Base-by-base conservation (phyloP, 2,329 filamentous ascomycete genomes). In the Chaetothyriales sp. region DNA sequence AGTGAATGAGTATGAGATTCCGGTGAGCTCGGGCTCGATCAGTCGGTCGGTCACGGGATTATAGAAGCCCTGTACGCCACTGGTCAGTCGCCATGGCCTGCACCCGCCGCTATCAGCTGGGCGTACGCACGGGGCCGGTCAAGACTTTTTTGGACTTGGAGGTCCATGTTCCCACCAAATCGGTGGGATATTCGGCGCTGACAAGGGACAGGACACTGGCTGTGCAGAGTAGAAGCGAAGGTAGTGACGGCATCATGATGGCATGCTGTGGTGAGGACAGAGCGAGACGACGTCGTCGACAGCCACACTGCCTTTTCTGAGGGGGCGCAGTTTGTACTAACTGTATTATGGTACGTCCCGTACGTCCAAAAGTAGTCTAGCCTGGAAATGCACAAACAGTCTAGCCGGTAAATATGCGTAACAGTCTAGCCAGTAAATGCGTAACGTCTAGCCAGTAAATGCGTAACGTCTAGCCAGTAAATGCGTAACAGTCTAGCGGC, bases 1-100 rank as follows among this genome's bases (percentile, higher is more conserved):
- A 3, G 80, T 82, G 66, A 87, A 87, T 9, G 83, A 86, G 69
- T 85, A 87, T 15, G 83, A 85, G 57, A 85, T 83, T 20, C 83
- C 83, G 0, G 83, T 78, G 56, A 79, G 72, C 6, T 68, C 70
- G 15, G 83, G 83, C 66, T 87, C 83, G 58, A 78, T 77, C 55
- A 87, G 73, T 56, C 70, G 71, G 60, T 86, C 83, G 51, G 78
- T 75, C 49, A 79, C 69, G 3, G 81, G 79, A 66, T 86, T 77
- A 62, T 85, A 86, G 67, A 86, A 86, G 60, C 73, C 77, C 82
- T 86, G 56, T 49, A 51, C 20, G 15, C 44, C 20, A 33, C 10
- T 13, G 37, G 6, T 47, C 33, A 48, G 46, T 46, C 13, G n/a
- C 8, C 18, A 19, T 18, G 37, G 20, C 15, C 18, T 43, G 18